Evolutionary conservation across 2,329 filamentous ascomycete genomes (phyloP), one percentile per base, ranked within the genome.

Genomic region (Fusarium odoratissimum): DNA sequence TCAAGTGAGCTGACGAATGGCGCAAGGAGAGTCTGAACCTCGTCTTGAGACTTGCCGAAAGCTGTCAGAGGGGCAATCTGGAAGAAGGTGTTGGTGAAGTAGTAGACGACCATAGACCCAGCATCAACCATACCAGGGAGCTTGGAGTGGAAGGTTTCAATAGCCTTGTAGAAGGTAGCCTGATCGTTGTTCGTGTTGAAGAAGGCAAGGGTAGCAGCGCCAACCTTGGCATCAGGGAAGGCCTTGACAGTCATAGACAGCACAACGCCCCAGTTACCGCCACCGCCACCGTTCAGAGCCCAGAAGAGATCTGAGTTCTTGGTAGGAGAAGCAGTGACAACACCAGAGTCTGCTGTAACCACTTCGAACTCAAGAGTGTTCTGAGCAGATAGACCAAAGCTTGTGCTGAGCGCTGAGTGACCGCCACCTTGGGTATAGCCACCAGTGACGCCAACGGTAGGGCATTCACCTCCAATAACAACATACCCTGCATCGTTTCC

Each of bases 271-370:
- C 87, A 92, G 35, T 84, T 91, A 21, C 89, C 88, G 14, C 85
- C 87, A 4, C 90, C 90, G 1, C 90, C 89, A 7, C 90, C 89
- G 45, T 83, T 83, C 2, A 91, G 79, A 3, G 90, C 91, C 90
- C 90, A 92, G 81, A 89, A 92, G 3, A 92, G 81, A 57, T 91
- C 90, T 0, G 81, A 64, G 70, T 91, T 87, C 37, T 85, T 67
- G 0, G 74, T 76, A 1, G 81, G 82, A 8, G 82, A 86, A 0
- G 88, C 88, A 5, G 79, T 84, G 3, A 90, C 69, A n/a, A 85
- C 74, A 21, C 83, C 64, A 5, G 89, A 88, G 21, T 78, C 76
- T 1, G 84, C 86, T 12, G 85, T 87, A n/a, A 92, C 83, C 3
- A 90, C 87, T 65, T 90, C 84, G 59, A 83, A 88, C 68, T 86